Base-by-base conservation (phyloP, 2,329 filamentous ascomycete genomes). In the Nemania sp. region DNA sequence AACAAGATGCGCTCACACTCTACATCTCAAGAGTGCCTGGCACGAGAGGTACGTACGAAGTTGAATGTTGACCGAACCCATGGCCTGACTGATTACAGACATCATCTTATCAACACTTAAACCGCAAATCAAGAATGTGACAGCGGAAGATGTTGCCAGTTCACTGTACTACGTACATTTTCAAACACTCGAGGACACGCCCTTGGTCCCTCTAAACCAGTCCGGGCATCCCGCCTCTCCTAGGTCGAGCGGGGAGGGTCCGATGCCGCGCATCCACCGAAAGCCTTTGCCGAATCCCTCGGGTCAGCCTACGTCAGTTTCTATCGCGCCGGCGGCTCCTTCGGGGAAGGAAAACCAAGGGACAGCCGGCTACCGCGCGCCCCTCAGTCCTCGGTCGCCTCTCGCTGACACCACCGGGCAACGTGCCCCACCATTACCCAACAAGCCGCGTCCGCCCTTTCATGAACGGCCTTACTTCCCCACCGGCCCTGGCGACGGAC, bases 11-110 rank as follows among this genome's bases (percentile, higher is more conserved):
- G 3, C 80, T 98, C 58, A 89, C 90, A 2, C 87, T 99, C 47
- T 99, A 99, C 81, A 97, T 99, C 72, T 93, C 95, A 41, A 86
- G 95, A 72, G 95, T 99, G 0, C 96, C 96, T 0, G 95, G 95
- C 24, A 97, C 92, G 70, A 89, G 90, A 90, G 93, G 93, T 94
- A 84, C 72, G 82, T 78, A 26, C 52, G 63, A 59, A 29, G 38
- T 43, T 32, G 49, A 51, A 67, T 24, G 57, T 57, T 62, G 43
- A 57, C 60, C 67, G 43, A 27, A 8, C 29, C n/a, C 27, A 26
- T 26, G 32, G 54, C 38, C 64, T 69, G 67, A 65, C 63, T 22
- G 54, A 57, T 47, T 41, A 38, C 57, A 96, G 95, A 98, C 85
- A 87, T 98, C 65, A 97, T 98, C 74, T 88, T 99, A 53, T 97